Percentiles rank a stretch among this genome's conserved stretches.
phyloP scores from a whole-genome alignment of 805 yeast genomes.

The Zygoascus flipseniorum region DNA sequence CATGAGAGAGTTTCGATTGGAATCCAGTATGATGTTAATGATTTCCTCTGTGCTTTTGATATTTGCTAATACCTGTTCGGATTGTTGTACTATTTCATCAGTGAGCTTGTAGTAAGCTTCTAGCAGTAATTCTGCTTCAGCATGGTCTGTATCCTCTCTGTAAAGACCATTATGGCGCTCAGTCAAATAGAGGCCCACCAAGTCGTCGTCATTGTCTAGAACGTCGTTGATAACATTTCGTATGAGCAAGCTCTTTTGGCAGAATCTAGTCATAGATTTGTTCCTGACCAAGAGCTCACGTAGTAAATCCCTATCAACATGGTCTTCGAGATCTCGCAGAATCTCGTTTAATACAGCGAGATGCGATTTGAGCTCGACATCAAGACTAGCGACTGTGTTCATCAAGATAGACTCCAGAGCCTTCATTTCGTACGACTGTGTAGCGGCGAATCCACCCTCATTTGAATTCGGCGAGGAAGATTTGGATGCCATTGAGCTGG shows the following conservation, averaged over 20 bases:
- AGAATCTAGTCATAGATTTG: conserved; percentile 60
- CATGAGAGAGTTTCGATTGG: conserved; percentile 86
- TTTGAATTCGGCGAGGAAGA: not conserved
- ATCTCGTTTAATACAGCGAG: conserved; percentile 51
- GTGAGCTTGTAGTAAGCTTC: conserved; percentile 88
- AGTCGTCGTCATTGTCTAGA: conserved; percentile 78
- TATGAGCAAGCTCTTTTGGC: conserved; percentile 67
- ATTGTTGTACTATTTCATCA: conserved; percentile 88
- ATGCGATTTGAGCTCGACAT: conserved; percentile 61
- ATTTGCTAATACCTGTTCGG: conserved; percentile 73
- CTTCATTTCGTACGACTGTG: conserved; percentile 64
- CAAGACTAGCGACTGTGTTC: conserved; percentile 71
- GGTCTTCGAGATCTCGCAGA: conserved; percentile 63
- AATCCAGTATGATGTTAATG: conserved; percentile 82
- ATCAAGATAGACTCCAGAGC: conserved; percentile 78
- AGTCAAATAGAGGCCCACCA: conserved; percentile 69
- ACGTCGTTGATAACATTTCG: conserved; percentile 77
- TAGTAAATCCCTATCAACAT: conserved; percentile 66
- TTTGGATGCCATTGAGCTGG: conserved; percentile 41
- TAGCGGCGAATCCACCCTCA: conserved; percentile 1
- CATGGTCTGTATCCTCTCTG: conserved; percentile 33
- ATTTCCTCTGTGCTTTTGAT: conserved; percentile 89
- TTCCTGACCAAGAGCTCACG: conserved; percentile 67
- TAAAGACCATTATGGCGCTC: conserved; percentile 33
- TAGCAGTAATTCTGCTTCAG: conserved; percentile 77